phyloP scores from a whole-genome alignment of 495 filamentous ascomycete genomes.

The Xylona heveae region DNA sequence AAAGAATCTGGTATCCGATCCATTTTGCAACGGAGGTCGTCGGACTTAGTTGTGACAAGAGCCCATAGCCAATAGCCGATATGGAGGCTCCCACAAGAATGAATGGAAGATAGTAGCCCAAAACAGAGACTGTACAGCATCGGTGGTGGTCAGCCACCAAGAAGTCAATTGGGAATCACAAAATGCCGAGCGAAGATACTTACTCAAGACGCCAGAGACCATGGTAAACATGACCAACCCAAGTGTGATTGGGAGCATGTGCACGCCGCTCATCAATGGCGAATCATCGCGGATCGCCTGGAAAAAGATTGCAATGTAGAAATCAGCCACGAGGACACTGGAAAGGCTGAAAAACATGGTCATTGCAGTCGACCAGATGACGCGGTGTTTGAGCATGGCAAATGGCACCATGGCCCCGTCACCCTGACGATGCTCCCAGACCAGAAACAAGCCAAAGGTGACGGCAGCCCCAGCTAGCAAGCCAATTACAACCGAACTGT shows the following conservation, averaged over 20 bases:
- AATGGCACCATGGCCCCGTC: slow-evolving; percentile 9
- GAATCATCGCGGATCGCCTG: slow-evolving; percentile 7
- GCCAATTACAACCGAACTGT: slow-evolving; percentile 6
- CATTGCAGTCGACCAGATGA: slow-evolving; percentile 4
- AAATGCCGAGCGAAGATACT: not conserved
- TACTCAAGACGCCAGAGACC: not conserved
- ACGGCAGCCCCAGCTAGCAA: slow-evolving; percentile 6
- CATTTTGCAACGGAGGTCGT: slow-evolving; percentile 3
- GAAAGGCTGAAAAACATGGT: slow-evolving; percentile 4
- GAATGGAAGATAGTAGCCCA: slow-evolving; percentile 6
- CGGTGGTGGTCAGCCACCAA: not conserved
- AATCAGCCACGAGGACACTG: slow-evolving; percentile 5
- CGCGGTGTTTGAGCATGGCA: slow-evolving; percentile 2
- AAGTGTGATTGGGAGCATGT: slow-evolving; percentile 7
- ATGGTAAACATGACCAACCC: slow-evolving; percentile 7
- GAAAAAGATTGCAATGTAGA: slow-evolving; percentile 9
- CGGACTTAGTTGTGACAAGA: slow-evolving; percentile 3
- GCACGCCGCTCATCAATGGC: slow-evolving; percentile 9
- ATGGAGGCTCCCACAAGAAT: slow-evolving; percentile 1
- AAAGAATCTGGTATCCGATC: slow-evolving; percentile 8
- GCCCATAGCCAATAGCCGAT: slow-evolving; percentile 1
- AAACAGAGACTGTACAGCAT: slow-evolving; percentile 11
- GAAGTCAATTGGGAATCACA: not conserved
- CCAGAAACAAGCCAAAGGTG: slow-evolving; percentile 5
- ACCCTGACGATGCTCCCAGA: slow-evolving; percentile 7